Evolutionary conservation across 345 rosid species (phyloP).

Genomic region (Adansonia digitata): DNA sequence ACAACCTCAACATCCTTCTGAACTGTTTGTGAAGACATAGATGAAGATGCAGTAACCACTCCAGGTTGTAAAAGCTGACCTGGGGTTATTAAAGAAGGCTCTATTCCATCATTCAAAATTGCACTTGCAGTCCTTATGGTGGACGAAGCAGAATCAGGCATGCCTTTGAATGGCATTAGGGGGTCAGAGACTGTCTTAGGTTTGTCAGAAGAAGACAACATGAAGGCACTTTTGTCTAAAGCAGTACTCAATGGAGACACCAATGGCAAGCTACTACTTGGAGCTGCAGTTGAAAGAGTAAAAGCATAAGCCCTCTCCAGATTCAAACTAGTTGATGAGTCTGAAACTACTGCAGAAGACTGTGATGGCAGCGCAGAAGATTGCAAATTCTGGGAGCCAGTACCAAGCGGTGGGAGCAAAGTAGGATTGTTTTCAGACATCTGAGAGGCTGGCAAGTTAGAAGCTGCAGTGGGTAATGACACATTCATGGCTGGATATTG

Average conservation of each 20-base stretch:
- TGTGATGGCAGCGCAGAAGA: conserved; percentile 17
- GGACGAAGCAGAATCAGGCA: conserved; percentile 18
- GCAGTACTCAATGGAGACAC: conserved; percentile 16
- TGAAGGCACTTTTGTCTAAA: conserved; percentile 17
- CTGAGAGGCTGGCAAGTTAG: conserved; percentile 25
- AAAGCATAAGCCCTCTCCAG: conserved; percentile 20
- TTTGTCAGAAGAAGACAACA: conserved; percentile 11
- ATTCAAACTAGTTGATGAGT: conserved; percentile 19
- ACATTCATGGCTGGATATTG: conserved; percentile 28
- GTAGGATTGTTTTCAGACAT: conserved; percentile 23
- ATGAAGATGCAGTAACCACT: conserved; percentile 11
- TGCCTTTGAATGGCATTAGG: conserved; percentile 23
- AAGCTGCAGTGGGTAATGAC: conserved; percentile 14
- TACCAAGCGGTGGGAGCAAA: conserved; percentile 24
- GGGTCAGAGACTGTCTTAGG: conserved; percentile 19
- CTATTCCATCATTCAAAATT: conserved; percentile 17
- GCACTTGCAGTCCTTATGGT: conserved; percentile 17
- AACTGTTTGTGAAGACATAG: conserved; percentile 24
- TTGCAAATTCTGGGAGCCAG: conserved; percentile 13
- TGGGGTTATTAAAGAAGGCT: conserved; percentile 35
- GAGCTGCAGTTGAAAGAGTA: conserved; percentile 20
- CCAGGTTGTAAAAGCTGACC: conserved; percentile 36
- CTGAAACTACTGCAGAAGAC: conserved; percentile 20
- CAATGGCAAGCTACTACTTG: conserved; percentile 20
- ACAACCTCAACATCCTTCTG: conserved; percentile 35